A percentile compares a stretch with the other conserved stretches of the same genome.
Conservation (phyloP, 179 eudicot species). For the Silene coronaria region DNA sequence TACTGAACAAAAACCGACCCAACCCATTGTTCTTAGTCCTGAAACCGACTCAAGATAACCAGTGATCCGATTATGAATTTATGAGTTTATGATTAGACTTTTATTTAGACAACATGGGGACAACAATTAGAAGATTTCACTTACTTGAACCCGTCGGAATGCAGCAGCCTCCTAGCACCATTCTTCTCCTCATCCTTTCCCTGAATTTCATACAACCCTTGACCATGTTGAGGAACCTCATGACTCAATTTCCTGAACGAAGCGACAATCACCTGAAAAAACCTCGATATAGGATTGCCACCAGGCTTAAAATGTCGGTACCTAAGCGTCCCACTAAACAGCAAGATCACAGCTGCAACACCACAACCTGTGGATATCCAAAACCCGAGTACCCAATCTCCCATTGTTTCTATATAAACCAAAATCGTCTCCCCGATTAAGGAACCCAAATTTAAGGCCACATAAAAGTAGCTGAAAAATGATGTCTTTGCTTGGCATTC, state of each 20-base stretch:
- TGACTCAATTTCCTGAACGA: conserved; percentile 35
- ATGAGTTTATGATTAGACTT: background rate
- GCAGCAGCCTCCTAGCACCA: conserved; percentile 31
- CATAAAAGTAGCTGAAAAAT: conserved; percentile 45
- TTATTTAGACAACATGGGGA: background rate
- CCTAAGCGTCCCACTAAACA: conserved; percentile 37
- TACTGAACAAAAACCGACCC: background rate
- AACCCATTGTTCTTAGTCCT: no score
- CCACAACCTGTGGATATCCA: conserved; percentile 42
- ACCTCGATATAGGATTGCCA: conserved; percentile 41
- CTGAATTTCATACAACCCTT: conserved; percentile 33
- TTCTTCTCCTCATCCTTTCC: conserved; percentile 32
- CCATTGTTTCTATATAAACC: conserved; percentile 43
- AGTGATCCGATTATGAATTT: no score
- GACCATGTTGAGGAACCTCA: conserved; percentile 33
- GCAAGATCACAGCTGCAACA: conserved; percentile 34
- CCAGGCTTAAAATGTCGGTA: conserved; percentile 41
- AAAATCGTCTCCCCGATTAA: conserved; percentile 42
- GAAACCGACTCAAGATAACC: no score
- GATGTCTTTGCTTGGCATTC: conserved; percentile 39
- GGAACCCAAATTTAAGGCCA: conserved; percentile 42
- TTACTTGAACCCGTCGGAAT: conserved; percentile 38
- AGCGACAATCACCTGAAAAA: conserved; percentile 40
- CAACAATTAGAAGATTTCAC: background rate
- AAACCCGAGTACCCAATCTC: conserved; percentile 41